Base-by-base conservation (phyloP, 164 flowering plant species). In the Macadamia integrifolia region DNA sequence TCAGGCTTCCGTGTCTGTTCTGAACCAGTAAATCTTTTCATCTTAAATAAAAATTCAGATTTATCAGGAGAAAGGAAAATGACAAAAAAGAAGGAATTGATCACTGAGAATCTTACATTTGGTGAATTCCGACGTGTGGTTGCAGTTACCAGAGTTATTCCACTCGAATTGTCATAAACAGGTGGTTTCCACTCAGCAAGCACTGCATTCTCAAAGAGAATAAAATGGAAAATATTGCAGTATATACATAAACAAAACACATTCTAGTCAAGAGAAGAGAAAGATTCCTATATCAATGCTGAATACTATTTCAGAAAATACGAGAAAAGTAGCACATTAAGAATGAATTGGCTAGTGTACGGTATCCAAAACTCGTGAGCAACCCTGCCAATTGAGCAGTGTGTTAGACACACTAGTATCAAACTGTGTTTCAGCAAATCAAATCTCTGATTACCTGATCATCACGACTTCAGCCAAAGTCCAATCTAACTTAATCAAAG, bases 181-280 rank as follows among this genome's bases (percentile, higher is more conserved):
- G 98, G 96, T 28, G 97, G 99, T 77, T 95, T 95, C 99, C 98
- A 92, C 72, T 95, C 99, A 66, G 99, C 81, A 77, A 94, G 95
- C 72, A 94, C 99, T 94, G 87, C 74, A 76, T 52, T 63, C 56
- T 32, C 17, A 43, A 67, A 28, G 61, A 64, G 29, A 6, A 62
- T 11, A 28, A 2, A 64, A 18, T 50, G 40, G 40, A 35, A 35
- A 35, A 35, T 35, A 35, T 35, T 35, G 9, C 48, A 67, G 15
- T 62, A 67, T 23, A 63, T 23, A 63, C 23, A 49, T 50, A 40
- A 49, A 49, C 30, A 48, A 18, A 65, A 46, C 46, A 65, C 8
- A 32, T 1, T 30, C 30, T 44, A 6, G 7, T 18, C 13, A 53
- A 53, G 18, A 53, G 57, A 13, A 53, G 15, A 53, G 15, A 53